Evolutionary conservation across 495 filamentous ascomycete species (phyloP), one percentile per base, ranked within the genome.

Genomic region (Aspergillus nanangensis): DNA sequence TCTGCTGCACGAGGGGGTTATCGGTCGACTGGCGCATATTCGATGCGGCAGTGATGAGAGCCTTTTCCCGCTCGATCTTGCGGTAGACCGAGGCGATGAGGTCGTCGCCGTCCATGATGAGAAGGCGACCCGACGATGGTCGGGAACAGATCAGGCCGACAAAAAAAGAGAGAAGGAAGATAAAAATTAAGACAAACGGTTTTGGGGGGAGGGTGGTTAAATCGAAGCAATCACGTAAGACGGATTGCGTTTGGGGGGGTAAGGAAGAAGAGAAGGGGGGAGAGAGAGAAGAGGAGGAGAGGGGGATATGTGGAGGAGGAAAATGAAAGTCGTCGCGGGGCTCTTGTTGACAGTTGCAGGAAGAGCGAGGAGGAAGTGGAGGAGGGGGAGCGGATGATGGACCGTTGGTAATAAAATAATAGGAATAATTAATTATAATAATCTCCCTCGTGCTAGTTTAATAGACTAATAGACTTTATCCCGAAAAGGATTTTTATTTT

Each of bases 61-160:
- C 85, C 76, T 92, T 90, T 68, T 99, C 94, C 65, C 93, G 81
- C 77, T 96, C 90, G 70, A 97, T 96, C 88, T 99, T 97, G 71
- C 82, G 85, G 72, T 85, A 81, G 74, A 97, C 88, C 71, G 91
- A 86, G 69, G 76, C 79, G 70, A 92, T 81, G 56, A 87, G 81
- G 57, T 90, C 85, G 56, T 95, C 89, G 66, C 68, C 67, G 47
- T 71, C 71, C 71, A 74, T 74, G 57, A 52, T 72, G 67, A 50
- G 53, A 38, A 21, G 21, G 40, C 25, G 53, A 45, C 51, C 32
- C 47, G 50, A 53, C 44, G 44, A 44, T 22, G 38, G 14, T 13
- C 21, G 25, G 19, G 31, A 44, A 45, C 13, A 24, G 29, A 42
- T 27, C 19, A 25, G 23, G 23, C 22, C 39, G 17, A 15, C 22